Evolutionary conservation across 495 filamentous ascomycete genomes (phyloP).

Genomic region (Letharia columbiana): DNA sequence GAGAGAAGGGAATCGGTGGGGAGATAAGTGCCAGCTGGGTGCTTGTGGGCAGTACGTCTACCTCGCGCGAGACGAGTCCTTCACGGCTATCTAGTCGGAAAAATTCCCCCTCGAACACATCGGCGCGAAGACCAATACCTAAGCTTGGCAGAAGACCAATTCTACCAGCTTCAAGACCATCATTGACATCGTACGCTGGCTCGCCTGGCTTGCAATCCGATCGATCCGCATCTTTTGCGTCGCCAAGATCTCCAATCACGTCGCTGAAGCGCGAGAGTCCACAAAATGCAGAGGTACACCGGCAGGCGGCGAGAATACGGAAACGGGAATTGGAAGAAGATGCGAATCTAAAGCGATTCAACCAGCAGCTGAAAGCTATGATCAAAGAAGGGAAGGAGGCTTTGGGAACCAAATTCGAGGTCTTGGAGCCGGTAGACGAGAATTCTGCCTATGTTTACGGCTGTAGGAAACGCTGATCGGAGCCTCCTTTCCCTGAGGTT

Average conservation of each 20-base stretch:
- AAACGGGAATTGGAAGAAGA: constrained; percentile 73
- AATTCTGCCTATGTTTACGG: constrained; percentile 12
- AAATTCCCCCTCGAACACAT: constrained; percentile 22
- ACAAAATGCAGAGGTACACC: constrained; percentile 53
- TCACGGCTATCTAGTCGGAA: constrained; percentile 25
- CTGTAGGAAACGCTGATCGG: constrained; percentile 4
- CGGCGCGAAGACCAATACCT: constrained; percentile 21
- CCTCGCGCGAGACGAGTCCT: constrained; percentile 24
- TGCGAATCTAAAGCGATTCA: constrained; percentile 65
- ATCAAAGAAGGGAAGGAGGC: constrained; percentile 84
- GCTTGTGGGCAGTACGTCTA: constrained; percentile 41
- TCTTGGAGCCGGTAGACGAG: constrained; percentile 44
- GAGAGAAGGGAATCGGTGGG: constrained; percentile 43
- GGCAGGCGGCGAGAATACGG: constrained; percentile 54
- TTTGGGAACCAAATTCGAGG: constrained; percentile 66
- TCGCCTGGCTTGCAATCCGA: constrained; percentile 33
- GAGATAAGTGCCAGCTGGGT: constrained; percentile 65
- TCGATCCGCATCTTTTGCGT: constrained; percentile 47
- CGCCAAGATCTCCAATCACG: constrained; percentile 34
- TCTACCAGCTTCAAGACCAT: constrained; percentile 28
- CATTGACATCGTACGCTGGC: constrained; percentile 41
- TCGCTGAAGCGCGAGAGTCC: constrained; percentile 35
- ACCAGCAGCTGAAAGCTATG: constrained; percentile 69
- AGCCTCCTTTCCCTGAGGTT: not conserved
- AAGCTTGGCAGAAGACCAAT: constrained; percentile 29